These are phyloP conservation scores for Esteya vermicola DNA, from an alignment of 2,329 filamentous ascomycete species.

Conservation along the genomic window DNA sequence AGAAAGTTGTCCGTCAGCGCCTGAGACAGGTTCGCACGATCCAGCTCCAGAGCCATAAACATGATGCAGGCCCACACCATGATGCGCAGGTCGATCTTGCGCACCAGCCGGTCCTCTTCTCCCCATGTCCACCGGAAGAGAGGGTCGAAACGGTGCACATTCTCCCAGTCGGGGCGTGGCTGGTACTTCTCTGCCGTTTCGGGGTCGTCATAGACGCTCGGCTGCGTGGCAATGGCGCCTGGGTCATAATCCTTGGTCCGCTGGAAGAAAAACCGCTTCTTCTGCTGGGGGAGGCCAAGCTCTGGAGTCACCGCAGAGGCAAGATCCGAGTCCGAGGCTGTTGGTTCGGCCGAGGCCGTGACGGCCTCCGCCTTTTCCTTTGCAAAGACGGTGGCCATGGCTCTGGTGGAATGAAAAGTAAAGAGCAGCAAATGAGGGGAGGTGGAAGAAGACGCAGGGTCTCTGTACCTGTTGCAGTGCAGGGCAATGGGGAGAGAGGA, in stretches of 20 bases:
- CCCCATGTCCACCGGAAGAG: slow-evolving; percentile 30
- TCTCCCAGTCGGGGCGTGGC: slow-evolving; percentile 26
- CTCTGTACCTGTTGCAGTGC: too few species aligned
- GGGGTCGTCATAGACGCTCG: slow-evolving; percentile 5
- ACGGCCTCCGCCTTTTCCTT: too few species aligned
- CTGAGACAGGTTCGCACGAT: slow-evolving; percentile 21
- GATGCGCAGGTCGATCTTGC: slow-evolving; percentile 26
- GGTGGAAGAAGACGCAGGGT: too few species aligned
- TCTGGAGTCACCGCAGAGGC: too few species aligned
- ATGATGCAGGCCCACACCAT: slow-evolving; percentile 20
- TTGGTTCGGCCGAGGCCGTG: too few species aligned
- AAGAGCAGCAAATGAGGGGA: too few species aligned
- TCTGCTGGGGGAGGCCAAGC: not conserved
- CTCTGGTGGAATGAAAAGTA: too few species aligned
- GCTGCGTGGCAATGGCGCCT: slow-evolving; percentile 1
- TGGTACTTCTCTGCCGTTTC: slow-evolving; percentile 1
- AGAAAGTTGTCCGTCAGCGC: slow-evolving; percentile 21
- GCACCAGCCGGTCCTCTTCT: slow-evolving; percentile 13
- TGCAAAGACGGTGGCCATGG: too few species aligned
- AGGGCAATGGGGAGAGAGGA: too few species aligned
- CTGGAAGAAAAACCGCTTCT: too few species aligned
- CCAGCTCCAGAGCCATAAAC: slow-evolving; percentile 24
- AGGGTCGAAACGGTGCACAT: slow-evolving; percentile 39
- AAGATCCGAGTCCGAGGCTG: too few species aligned
- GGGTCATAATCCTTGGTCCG: too few species aligned